Conservation (phyloP, 257 asterid genomes). For the Petunia axillaris region DNA sequence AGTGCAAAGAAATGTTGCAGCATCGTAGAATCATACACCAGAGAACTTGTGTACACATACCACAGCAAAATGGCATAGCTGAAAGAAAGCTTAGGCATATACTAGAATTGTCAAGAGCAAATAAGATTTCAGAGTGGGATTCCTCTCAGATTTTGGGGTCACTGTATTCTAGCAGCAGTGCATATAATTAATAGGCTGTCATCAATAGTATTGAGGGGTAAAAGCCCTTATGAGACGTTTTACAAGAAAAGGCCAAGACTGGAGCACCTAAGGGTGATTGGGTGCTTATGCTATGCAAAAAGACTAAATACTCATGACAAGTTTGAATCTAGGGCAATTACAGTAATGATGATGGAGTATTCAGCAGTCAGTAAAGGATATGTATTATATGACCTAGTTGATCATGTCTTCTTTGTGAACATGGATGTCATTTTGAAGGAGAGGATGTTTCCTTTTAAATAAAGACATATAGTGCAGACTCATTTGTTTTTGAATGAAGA, state of each 20-base stretch:
- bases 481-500: not conserved
- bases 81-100: too few species aligned
- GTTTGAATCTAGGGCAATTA: not conserved
- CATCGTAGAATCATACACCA: not conserved
- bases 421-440: not conserved
- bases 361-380: not conserved
- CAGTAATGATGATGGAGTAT: not conserved
- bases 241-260: not conserved
- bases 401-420: not conserved
- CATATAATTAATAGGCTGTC: not conserved
- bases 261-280: not conserved
- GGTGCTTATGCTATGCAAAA: not conserved
- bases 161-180: not conserved
- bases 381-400: not conserved
- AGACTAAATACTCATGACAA: not conserved
- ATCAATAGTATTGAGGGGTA: not conserved
- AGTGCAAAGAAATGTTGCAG: not conserved
- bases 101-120: too few species aligned
- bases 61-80: too few species aligned
- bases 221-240: not conserved
- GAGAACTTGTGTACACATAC: not conserved
- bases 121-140: too few species aligned
- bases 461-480: not conserved
- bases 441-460: not conserved
- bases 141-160: not conserved